Conservation (phyloP, 164 flowering plant genomes). For the Sextonia rubra region DNA sequence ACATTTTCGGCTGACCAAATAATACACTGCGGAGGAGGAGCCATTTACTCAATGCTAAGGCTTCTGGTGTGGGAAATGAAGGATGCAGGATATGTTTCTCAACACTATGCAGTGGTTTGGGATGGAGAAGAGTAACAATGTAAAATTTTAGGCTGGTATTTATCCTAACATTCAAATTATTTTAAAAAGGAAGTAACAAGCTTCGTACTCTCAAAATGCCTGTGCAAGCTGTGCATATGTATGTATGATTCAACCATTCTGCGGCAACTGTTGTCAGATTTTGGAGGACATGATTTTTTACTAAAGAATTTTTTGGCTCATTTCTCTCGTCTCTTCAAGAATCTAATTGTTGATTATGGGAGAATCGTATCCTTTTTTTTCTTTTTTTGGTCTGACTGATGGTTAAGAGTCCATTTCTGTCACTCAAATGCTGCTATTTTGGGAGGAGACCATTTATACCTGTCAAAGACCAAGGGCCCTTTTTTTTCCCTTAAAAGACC, state of each 20-base stretch:
- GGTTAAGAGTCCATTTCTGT: no score
- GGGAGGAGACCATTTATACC: no score
- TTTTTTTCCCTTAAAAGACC: no score
- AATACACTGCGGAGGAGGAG: constrained; percentile 29
- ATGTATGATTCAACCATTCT: neutral
- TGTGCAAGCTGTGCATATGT: neutral
- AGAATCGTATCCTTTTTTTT: no score
- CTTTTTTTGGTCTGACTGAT: no score
- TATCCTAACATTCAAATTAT: neutral
- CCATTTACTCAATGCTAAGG: constrained; percentile 25
- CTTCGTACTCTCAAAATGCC: neutral
- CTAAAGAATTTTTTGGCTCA: no score
- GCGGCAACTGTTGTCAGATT: neutral
- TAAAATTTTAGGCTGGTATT: neutral
- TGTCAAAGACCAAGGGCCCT: no score
- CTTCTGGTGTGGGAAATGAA: constrained; percentile 31
- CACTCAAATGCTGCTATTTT: no score
- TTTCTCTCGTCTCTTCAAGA: no score
- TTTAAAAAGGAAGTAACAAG: neutral
- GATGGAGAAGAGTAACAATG: constrained; percentile 13
- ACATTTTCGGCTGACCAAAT: constrained; percentile 34
- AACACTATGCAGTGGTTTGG: constrained; percentile 6
- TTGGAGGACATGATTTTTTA: neutral
- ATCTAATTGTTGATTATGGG: no score
- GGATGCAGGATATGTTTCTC: constrained; percentile 13